These are phyloP conservation scores for Backusella psychrophila DNA, from an alignment of 192 early-diverging fungal genomes.

Conservation along the genomic window DNA sequence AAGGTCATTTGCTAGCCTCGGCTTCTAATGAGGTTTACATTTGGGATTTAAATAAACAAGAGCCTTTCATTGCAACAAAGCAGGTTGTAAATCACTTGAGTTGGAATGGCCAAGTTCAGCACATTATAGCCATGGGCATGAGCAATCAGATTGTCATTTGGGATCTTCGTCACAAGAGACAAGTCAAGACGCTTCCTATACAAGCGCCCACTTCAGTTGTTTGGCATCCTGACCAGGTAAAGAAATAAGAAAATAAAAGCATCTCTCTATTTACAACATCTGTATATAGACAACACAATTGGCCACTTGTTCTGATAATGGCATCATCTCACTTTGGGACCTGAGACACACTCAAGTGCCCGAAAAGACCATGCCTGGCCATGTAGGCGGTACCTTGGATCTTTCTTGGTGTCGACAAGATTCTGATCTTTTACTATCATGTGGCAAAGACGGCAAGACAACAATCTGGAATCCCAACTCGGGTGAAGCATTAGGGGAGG, in stretches of 20 bases:
- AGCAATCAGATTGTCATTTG: slow-evolving; percentile 92
- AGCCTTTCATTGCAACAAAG: slow-evolving; percentile 76
- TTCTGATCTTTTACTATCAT: slow-evolving; percentile 82
- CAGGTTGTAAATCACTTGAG: slow-evolving; percentile 79
- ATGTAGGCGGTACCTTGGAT: slow-evolving; percentile 87
- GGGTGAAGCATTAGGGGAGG: slow-evolving; percentile 83
- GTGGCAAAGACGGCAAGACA: slow-evolving; percentile 93
- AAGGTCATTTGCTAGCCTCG: slow-evolving; percentile 82
- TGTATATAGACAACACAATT: slow-evolving; percentile 81
- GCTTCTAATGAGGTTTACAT: slow-evolving; percentile 88
- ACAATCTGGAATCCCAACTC: slow-evolving; percentile 86
- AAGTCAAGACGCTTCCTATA: slow-evolving; percentile 67
- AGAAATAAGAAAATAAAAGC: neutral
- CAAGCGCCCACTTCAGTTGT: slow-evolving; percentile 78
- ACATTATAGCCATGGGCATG: slow-evolving; percentile 89
- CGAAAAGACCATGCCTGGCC: slow-evolving; percentile 78
- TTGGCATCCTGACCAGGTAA: slow-evolving; percentile 88
- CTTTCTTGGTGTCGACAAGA: slow-evolving; percentile 96
- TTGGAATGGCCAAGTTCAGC: slow-evolving; percentile 90
- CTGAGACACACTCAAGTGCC: slow-evolving; percentile 92
- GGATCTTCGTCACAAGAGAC: slow-evolving; percentile 87
- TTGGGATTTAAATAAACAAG: slow-evolving; percentile 90
- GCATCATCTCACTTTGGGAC: slow-evolving; percentile 91
- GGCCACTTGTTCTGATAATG: slow-evolving; percentile 84
- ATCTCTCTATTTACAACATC: neutral